Evolutionary conservation across 108 stramenopile genomes (phyloP).

Genomic region (Skeletonema grethae): DNA sequence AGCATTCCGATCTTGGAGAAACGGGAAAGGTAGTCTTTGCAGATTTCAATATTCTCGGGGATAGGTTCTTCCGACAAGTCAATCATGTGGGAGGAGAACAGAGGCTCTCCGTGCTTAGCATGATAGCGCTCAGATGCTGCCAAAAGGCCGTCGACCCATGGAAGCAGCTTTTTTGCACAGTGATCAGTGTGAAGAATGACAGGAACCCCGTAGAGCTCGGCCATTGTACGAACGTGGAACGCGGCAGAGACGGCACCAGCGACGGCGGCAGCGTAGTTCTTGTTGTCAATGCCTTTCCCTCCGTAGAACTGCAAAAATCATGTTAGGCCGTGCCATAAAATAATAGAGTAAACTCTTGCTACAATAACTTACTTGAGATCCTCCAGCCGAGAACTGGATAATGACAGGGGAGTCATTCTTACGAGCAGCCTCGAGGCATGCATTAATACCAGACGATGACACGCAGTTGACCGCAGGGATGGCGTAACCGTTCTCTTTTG

Average conservation of each 20-base stretch:
- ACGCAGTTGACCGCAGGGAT: conserved; percentile 95
- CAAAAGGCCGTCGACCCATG: conserved; percentile 93
- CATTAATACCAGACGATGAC: conserved; percentile 87
- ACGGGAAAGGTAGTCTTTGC: conserved; percentile 76
- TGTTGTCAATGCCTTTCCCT: conserved; percentile 88
- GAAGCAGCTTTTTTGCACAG: conserved; percentile 77
- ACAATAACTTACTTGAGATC: conserved; percentile 55
- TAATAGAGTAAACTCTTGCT: neutral
- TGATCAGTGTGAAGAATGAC: conserved; percentile 72
- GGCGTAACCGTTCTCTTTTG: conserved; percentile 63
- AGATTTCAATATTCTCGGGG: conserved; percentile 92
- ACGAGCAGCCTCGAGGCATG: conserved; percentile 89
- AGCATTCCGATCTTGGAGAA: conserved; percentile 85
- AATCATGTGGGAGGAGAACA: conserved; percentile 96
- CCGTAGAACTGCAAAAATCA: conserved; percentile 71
- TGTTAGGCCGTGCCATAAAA: neutral
- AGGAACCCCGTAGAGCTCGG: conserved; percentile 92
- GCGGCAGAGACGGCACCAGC: conserved; percentile 90
- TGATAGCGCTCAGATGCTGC: conserved; percentile 75
- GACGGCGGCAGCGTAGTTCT: conserved; percentile 77
- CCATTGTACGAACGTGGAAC: conserved; percentile 91
- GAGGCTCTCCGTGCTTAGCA: conserved; percentile 85
- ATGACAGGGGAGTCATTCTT: conserved; percentile 90
- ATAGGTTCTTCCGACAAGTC: conserved; percentile 93
- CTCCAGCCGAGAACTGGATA: conserved; percentile 89